Conservation (phyloP, 129 eudicot genomes). For the Tagetes erecta region DNA sequence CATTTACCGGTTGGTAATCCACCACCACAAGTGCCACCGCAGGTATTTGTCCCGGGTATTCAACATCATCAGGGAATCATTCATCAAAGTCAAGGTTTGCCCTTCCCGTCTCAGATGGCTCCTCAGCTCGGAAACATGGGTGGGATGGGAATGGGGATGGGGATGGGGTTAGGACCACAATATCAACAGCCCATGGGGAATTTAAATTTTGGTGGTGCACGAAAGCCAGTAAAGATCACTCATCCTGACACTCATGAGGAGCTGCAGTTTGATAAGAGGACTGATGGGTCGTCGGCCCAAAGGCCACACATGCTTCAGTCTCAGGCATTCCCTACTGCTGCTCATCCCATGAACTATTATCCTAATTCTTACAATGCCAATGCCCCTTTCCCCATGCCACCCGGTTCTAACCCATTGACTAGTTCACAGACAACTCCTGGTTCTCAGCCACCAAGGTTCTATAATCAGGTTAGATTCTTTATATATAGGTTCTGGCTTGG, state of each 20-base stretch:
- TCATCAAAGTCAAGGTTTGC: slow-evolving; percentile 69
- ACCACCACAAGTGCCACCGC: slow-evolving; percentile 54
- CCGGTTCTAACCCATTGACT: slow-evolving; percentile 52
- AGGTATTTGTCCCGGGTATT: slow-evolving; percentile 54
- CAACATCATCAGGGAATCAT: slow-evolving; percentile 82
- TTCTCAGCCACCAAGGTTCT: slow-evolving; percentile 59
- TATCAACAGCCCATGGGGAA: slow-evolving; percentile 60
- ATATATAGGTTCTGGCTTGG: too few species aligned
- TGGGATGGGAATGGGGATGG: slow-evolving; percentile 58
- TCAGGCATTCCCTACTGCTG: slow-evolving; percentile 55
- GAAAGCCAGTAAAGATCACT: slow-evolving; percentile 85
- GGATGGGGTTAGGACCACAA: slow-evolving; percentile 55
- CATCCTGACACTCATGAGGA: slow-evolving; percentile 92
- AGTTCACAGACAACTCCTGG: slow-evolving; percentile 48
- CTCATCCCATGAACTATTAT: slow-evolving; percentile 51
- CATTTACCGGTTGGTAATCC: slow-evolving; percentile 57
- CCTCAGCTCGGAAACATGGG: slow-evolving; percentile 73
- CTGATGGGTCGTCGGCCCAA: slow-evolving; percentile 47
- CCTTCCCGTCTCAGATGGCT: slow-evolving; percentile 62
- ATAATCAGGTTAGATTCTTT: slow-evolving; percentile 57
- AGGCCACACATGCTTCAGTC: slow-evolving; percentile 64
- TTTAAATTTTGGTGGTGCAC: slow-evolving; percentile 44
- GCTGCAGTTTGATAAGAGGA: slow-evolving; percentile 55
- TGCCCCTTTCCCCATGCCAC: slow-evolving; percentile 34
- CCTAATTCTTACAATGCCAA: slow-evolving; percentile 50